A percentile compares a stretch with the other conserved stretches of the same genome.
These are phyloP conservation scores for Blastomyces gilchristii DNA, from an alignment of 2,329 filamentous ascomycete species.

Conservation along the genomic window DNA sequence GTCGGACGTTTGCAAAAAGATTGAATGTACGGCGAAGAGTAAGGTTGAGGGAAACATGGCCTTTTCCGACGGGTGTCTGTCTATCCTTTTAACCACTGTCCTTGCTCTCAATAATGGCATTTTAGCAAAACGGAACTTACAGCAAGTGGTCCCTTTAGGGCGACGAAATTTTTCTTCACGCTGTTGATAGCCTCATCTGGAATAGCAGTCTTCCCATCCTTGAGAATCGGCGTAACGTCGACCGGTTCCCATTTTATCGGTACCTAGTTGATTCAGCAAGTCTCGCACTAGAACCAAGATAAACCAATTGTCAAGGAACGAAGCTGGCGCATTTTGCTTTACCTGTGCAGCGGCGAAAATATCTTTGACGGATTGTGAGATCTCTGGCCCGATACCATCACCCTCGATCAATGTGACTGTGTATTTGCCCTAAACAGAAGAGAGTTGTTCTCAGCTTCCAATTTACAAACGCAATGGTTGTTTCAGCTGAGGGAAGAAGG, in stretches of 20 bases:
- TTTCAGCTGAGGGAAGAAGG: not conserved
- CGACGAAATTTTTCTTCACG: slow-evolving; percentile 91
- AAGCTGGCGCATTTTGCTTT: slow-evolving; percentile 21
- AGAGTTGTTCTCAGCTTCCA: not conserved
- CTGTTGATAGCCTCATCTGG: slow-evolving; percentile 86
- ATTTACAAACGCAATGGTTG: not conserved
- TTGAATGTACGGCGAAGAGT: slow-evolving; percentile 98
- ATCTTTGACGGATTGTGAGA: slow-evolving; percentile 94
- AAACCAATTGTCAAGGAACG: not conserved
- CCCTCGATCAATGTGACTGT: slow-evolving; percentile 96
- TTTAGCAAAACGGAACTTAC: slow-evolving; percentile 43
- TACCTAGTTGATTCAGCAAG: slow-evolving; percentile 44
- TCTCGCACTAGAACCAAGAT: not conserved
- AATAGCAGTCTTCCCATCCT: slow-evolving; percentile 92
- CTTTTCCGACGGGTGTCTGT: slow-evolving; percentile 91
- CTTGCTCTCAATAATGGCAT: not conserved
- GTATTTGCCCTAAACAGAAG: slow-evolving; percentile 65
- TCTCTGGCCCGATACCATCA: slow-evolving; percentile 97
- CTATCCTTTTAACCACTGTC: slow-evolving; percentile 4
- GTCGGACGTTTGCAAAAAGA: slow-evolving; percentile 97
- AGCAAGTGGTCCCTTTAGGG: slow-evolving; percentile 93
- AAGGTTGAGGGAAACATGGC: slow-evolving; percentile 96
- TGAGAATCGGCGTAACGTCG: slow-evolving; percentile 86
- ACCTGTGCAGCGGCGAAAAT: slow-evolving; percentile 95
- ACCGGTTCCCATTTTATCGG: slow-evolving; percentile 96